phyloP scores from a whole-genome alignment of 1,284 basidiomycete species.

The Moesziomyces sp. region DNA sequence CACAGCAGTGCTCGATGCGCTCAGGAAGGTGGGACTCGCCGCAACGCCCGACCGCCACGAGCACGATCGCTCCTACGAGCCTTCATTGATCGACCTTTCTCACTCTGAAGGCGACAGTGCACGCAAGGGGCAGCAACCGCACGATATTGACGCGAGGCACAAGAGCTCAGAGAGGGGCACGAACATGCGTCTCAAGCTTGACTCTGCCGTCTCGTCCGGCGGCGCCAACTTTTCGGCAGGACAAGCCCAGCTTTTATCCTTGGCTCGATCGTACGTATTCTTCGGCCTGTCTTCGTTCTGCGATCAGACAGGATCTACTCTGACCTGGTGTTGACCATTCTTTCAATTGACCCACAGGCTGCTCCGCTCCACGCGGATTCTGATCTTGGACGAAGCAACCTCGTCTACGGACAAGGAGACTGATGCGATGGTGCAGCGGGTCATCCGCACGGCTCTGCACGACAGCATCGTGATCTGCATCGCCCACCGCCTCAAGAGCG shows the following conservation, averaged over 20 bases:
- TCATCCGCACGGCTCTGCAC: slow-evolving; percentile 27
- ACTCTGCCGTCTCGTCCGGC: slow-evolving; percentile 80
- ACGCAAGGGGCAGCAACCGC: neutral
- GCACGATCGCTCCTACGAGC: neutral
- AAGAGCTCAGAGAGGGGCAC: neutral
- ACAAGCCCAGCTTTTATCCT: slow-evolving; percentile 82
- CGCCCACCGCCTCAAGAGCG: slow-evolving; percentile 44
- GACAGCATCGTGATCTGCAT: slow-evolving; percentile 69
- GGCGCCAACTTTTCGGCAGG: slow-evolving; percentile 87
- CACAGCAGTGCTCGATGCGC: slow-evolving; percentile 76
- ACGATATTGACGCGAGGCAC: neutral
- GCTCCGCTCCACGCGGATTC: slow-evolving; percentile 78
- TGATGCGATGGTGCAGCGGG: slow-evolving; percentile 44
- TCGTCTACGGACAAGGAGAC: slow-evolving; percentile 62
- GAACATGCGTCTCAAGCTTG: slow-evolving; percentile 72
- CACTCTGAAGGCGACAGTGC: slow-evolving; percentile 3
- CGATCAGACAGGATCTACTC: too few species aligned
- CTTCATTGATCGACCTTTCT: slow-evolving; percentile 68
- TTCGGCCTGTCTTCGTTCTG: too few species aligned
- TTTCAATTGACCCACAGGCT: slow-evolving; percentile 72
- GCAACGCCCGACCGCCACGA: slow-evolving; percentile 58
- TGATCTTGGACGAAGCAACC: slow-evolving; percentile 84
- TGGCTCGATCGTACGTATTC: slow-evolving; percentile 72
- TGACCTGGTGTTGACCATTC: slow-evolving; percentile 40
- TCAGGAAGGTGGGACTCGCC: slow-evolving; percentile 28